A percentile compares a stretch with the other conserved stretches of the same genome.
phyloP scores from a whole-genome alignment of 208 protist species.

The Trypanosoma platydactyli region DNA sequence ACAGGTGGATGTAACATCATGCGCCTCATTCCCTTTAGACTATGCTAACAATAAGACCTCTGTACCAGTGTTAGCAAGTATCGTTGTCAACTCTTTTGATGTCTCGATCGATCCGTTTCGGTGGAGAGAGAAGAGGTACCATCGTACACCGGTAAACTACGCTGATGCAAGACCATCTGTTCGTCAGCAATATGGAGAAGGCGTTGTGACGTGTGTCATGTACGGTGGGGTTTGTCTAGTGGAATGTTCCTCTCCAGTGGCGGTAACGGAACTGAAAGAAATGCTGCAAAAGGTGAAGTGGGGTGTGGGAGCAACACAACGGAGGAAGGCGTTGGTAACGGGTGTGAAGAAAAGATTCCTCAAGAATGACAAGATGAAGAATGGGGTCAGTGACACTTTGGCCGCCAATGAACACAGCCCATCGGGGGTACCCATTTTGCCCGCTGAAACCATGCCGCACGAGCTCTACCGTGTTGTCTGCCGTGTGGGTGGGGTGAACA shows the following conservation, averaged over 20 bases:
- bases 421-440: background rate
- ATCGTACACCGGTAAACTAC: slow-evolving; percentile 38
- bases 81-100: slow-evolving; percentile 71
- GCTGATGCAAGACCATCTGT: slow-evolving; percentile 15
- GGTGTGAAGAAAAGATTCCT: background rate
- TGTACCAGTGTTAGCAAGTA: slow-evolving; percentile 1
- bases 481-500: slow-evolving; percentile 11
- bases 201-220: slow-evolving; percentile 85
- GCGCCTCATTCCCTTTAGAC: too few species aligned
- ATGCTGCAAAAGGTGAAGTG: slow-evolving; percentile 28
- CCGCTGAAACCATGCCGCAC: background rate
- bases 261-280: slow-evolving; percentile 39
- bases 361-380: slow-evolving; percentile 4
- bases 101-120: slow-evolving; percentile 71
- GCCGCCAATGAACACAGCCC: background rate
- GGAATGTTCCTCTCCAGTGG: slow-evolving; percentile 49
- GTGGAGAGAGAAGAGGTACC: slow-evolving; percentile 56
- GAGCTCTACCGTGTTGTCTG: slow-evolving; percentile 15
- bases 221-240: slow-evolving; percentile 77
- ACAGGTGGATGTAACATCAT: background rate
- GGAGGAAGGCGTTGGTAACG: background rate
- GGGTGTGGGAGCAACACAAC: slow-evolving; percentile 2
- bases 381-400: background rate
- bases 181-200: slow-evolving; percentile 62
- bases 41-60: background rate